Conservation (phyloP, 2,329 filamentous ascomycete genomes). For the Magnaporthiopsis incrustans region DNA sequence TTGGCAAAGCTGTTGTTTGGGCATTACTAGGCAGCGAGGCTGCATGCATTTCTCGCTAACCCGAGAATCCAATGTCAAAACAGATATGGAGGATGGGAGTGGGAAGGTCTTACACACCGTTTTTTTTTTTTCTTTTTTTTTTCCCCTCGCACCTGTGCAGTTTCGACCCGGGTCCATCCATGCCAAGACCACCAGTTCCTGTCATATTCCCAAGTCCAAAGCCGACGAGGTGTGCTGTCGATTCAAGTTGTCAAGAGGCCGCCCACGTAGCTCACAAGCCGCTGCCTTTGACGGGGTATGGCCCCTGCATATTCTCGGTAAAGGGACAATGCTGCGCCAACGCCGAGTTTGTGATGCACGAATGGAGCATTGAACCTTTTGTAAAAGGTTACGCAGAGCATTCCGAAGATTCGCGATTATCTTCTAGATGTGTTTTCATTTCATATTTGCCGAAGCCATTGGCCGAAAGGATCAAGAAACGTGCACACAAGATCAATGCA, state of each 20-base stretch:
- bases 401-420: too few relatives aligned
- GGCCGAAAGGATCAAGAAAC: too few relatives aligned
- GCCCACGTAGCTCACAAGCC: neutral
- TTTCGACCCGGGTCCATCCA: too few relatives aligned
- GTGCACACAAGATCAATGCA: too few relatives aligned
- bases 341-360: neutral
- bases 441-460: too few relatives aligned
- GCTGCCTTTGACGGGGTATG: neutral
- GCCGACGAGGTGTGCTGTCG: neutral
- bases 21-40: neutral
- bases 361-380: too few relatives aligned
- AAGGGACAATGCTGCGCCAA: neutral
- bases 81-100: too few relatives aligned
- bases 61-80: too few relatives aligned
- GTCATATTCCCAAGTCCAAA: neutral
- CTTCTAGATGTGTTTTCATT: too few relatives aligned
- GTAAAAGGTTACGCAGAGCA: neutral
- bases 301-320: neutral
- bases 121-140: too few relatives aligned
- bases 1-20: neutral
- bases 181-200: neutral
- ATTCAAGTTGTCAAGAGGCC: neutral
- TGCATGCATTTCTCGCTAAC: neutral
- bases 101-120: too few relatives aligned
- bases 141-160: neutral